Conservation (phyloP, 1,139 yeast genomes). For the Yamadazyma blattariae region DNA sequence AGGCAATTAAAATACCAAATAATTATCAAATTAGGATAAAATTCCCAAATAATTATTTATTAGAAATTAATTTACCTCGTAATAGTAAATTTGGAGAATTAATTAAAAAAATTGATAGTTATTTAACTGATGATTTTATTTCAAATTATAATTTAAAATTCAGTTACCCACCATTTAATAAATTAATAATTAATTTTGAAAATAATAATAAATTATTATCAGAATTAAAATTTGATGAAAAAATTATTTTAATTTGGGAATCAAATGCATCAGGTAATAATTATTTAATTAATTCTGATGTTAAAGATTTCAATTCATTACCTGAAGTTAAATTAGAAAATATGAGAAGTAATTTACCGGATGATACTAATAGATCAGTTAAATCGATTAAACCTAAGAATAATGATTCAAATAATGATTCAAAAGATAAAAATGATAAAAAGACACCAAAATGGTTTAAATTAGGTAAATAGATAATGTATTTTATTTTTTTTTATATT, state of each 20-base stretch:
- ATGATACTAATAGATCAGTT: slow-evolving; percentile 4
- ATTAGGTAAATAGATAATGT: slow-evolving; percentile 5
- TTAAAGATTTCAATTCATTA: slow-evolving; percentile 28
- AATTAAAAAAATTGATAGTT: slow-evolving; percentile 31
- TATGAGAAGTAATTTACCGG: slow-evolving; percentile 28
- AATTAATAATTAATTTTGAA: slow-evolving; percentile 28
- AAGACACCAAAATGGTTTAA: slow-evolving; percentile 8
- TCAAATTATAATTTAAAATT: slow-evolving; percentile 32
- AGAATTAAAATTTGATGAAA: slow-evolving; percentile 33
- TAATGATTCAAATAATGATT: background rate
- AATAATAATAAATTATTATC: slow-evolving; percentile 31
- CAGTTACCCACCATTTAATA: slow-evolving; percentile 45
- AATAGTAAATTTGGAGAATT: slow-evolving; percentile 41
- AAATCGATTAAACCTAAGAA: background rate
- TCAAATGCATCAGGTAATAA: slow-evolving; percentile 17
- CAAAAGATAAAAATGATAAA: background rate
- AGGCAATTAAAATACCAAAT: slow-evolving; percentile 15
- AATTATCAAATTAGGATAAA: slow-evolving; percentile 42
- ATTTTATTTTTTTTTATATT: no score
- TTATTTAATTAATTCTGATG: slow-evolving; percentile 18
- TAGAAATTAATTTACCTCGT: slow-evolving; percentile 21
- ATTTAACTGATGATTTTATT: slow-evolving; percentile 35
- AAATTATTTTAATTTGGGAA: slow-evolving; percentile 38
- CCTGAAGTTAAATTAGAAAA: slow-evolving; percentile 40
- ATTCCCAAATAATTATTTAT: slow-evolving; percentile 51